These are phyloP conservation scores for Oryza officinalis DNA, from an alignment of 176 grass and related monocot genomes.

Conservation along the genomic window DNA sequence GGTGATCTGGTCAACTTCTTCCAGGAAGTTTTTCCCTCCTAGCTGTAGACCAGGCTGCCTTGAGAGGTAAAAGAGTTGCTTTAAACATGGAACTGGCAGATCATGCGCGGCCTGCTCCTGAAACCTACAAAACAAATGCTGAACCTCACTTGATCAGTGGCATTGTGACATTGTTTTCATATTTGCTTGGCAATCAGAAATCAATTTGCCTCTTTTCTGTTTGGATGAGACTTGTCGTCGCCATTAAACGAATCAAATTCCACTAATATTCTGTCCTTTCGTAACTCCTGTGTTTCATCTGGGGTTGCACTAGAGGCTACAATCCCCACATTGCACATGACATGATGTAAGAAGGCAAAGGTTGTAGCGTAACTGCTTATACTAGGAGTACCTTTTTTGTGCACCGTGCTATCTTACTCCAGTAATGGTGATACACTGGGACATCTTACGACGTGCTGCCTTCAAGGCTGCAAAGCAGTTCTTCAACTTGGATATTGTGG, in stretches of 20 bases:
- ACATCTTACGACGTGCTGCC: too few species aligned
- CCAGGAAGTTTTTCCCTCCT: constrained; percentile 48
- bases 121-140: background rate
- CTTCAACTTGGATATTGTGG: too few species aligned
- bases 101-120: background rate
- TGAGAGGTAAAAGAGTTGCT: background rate
- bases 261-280: background rate
- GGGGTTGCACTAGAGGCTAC: too few species aligned
- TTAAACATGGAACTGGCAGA: background rate
- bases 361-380: too few species aligned
- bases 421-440: too few species aligned
- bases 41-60: constrained; percentile 16
- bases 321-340: too few species aligned
- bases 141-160: background rate
- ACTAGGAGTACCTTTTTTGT: too few species aligned
- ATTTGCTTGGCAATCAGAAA: background rate
- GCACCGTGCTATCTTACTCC: too few species aligned
- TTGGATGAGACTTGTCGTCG: background rate
- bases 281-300: background rate
- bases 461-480: too few species aligned
- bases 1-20: constrained; percentile 71
- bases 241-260: too few species aligned
- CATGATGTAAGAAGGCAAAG: too few species aligned
- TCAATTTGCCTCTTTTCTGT: background rate
- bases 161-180: background rate